Base-by-base conservation (phyloP, 2,329 filamentous ascomycete genomes). In the Lomentospora prolificans region DNA sequence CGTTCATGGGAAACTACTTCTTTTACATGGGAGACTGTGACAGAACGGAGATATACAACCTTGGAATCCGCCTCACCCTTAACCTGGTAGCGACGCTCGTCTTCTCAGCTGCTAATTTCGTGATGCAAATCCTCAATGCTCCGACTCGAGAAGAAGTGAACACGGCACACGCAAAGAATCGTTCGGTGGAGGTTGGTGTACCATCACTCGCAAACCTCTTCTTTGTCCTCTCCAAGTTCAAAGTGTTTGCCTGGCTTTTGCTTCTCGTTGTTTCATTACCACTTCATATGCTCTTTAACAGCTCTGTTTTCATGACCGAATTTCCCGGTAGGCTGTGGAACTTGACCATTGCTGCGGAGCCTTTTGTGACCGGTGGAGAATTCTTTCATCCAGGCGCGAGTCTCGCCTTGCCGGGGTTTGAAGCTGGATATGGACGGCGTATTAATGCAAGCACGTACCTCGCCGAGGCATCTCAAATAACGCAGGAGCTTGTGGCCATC, bases 121-220 rank as follows among this genome's bases (percentile, higher is more conserved):
- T 69, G 56, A 79, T 79, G 74, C 78, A 81, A 58, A 67, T 73
- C 19, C 63, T 82, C 10, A 71, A 65, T 10, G 70, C 77, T 0
- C 78, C 79, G 0, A 79, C 74, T 1, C 65, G 79, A 24, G 57
- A 61, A 7, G 75, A 81, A 41, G 63, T 81, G 9, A 72, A 81
- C 51, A 60, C 59, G 12, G 76, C 75, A 0, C 79, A 82, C 64
- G 53, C 27, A 0, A 28, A 52, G 0, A 53, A 57, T 0, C 52
- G 52, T 1, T 62, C 61, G 60, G 39, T 64, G 1, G 64, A 65
- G 27, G 61, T 64, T 33, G 64, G 64, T 0, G 59, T 65, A 2
- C 62, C 61, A 2, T 61, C 58, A 0, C 46, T 65, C 0, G 56
- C 60, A 3, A 64, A 64, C 5, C 51, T 30, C 52, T 59, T 30